Evolutionary conservation across 1,284 basidiomycete genomes (phyloP), one percentile per base, ranked within the genome.

Genomic region (Ceratobasidium sp.): DNA sequence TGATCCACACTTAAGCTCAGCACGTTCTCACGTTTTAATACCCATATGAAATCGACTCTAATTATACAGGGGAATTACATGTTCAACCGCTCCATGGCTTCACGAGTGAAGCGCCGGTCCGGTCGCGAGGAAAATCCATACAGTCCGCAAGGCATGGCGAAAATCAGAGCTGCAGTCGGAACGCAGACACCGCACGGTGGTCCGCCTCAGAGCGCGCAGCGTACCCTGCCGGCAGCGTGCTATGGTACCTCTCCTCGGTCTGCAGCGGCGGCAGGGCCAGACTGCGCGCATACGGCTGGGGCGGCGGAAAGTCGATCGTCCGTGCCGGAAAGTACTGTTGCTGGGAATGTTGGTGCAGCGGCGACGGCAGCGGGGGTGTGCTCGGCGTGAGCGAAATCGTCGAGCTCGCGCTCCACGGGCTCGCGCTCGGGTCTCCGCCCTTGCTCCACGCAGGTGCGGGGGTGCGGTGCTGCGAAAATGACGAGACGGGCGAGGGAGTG

Each of bases 21-120:
- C n/a, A n/a, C n/a, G 23, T 28, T 53, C 51, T 53, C 51, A 53
- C 51, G 51, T 53, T 53, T 53, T 53, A 53, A 53, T 53, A 53
- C 25, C n/a, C 51, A 49, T 21, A 9, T 21, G 18, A 49, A n/a
- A 21, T 14, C 4, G 16, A 8, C n/a, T 53, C 51, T 53, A 53
- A 53, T 53, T 53, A 28, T 53, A 53, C 51, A 53, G 51, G 49
- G 46, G 48, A 51, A 51, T 53, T 53, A 60, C 58, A 60, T 60
- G 58, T 14, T 60, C 58, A 42, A 69, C 64, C 64, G 64, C 64
- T 51, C 64, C 64, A 44, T 56, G 51, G 64, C 64, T 69, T 69
- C 64, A n/a, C n/a, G 44, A 4, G n/a, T 69, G 64, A 69, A 69
- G 64, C 64, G 33, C 48, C 40, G 64, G 64, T 69, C 64, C 64